These are phyloP conservation scores for Aspergillus texensis DNA, from an alignment of 2,329 filamentous ascomycete genomes.

Conservation along the genomic window DNA sequence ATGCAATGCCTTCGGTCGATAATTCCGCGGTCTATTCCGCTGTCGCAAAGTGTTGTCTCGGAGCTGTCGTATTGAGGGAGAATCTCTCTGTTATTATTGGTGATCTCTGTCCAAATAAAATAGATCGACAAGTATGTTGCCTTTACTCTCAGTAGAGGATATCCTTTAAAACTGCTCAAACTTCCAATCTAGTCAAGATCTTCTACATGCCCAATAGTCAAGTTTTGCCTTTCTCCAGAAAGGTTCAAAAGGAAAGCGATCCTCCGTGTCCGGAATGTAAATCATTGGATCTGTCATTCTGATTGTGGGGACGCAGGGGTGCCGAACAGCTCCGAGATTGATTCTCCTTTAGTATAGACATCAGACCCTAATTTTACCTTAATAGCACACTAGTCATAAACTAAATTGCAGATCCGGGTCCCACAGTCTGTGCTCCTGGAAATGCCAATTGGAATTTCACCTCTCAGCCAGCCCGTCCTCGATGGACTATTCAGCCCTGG, in stretches of 20 bases:
- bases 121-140: neutral
- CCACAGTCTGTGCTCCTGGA: neutral
- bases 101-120: neutral
- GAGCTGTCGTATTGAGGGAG: no score
- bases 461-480: neutral
- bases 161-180: no score
- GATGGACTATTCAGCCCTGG: neutral
- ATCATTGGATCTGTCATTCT: neutral
- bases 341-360: neutral
- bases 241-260: no score
- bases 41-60: neutral
- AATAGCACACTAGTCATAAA: no score
- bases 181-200: no score
- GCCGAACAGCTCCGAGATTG: neutral
- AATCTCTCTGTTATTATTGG: no score
- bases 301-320: neutral
- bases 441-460: neutral
- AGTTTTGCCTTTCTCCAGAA: no score
- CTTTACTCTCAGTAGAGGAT: neutral
- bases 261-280: neutral
- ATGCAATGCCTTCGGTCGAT: neutral
- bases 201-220: no score
- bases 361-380: no score
- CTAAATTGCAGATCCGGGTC: no score
- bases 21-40: neutral